These are phyloP conservation scores for Bipolaris oryzae DNA, from an alignment of 2,329 filamentous ascomycete species.

Conservation along the genomic window DNA sequence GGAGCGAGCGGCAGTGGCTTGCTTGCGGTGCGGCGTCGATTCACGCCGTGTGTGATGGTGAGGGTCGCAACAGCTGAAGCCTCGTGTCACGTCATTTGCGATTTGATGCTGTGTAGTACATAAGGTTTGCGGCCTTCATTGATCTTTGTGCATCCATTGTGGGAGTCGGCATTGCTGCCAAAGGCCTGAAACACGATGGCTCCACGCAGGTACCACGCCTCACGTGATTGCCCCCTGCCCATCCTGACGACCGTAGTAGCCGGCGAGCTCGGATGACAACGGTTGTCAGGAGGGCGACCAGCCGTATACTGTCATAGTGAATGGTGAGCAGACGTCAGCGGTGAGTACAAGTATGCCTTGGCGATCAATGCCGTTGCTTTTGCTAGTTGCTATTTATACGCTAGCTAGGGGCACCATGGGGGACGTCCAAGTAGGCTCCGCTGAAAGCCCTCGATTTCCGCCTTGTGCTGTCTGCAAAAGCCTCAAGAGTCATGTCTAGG, in stretches of 20 bases:
- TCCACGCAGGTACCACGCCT: conserved; percentile 6
- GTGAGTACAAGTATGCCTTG: neutral
- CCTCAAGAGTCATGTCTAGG: neutral
- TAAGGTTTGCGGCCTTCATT: conserved; percentile 3
- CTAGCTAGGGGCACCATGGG: neutral
- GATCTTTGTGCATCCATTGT: conserved; percentile 4
- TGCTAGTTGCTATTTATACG: neutral
- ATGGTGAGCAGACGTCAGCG: neutral
- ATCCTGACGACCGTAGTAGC: neutral
- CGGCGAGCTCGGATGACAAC: conserved; percentile 4
- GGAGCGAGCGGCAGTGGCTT: conserved; percentile 38
- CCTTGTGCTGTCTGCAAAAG: neutral
- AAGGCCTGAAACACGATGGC: conserved; percentile 22
- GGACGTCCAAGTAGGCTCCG: neutral
- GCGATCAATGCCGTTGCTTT: neutral
- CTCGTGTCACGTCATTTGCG: conserved; percentile 2
- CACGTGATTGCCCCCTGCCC: conserved; percentile 23
- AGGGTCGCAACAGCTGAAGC: neutral
- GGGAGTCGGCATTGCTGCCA: conserved; percentile 10
- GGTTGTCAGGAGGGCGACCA: neutral
- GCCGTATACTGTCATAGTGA: neutral
- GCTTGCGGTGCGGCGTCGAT: conserved; percentile 15
- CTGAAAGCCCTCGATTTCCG: neutral
- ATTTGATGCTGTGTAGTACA: neutral
- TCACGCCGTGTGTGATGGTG: conserved; percentile 20